Base-by-base conservation (phyloP, 2,329 filamentous ascomycete species). In the Fusarium sp. region DNA sequence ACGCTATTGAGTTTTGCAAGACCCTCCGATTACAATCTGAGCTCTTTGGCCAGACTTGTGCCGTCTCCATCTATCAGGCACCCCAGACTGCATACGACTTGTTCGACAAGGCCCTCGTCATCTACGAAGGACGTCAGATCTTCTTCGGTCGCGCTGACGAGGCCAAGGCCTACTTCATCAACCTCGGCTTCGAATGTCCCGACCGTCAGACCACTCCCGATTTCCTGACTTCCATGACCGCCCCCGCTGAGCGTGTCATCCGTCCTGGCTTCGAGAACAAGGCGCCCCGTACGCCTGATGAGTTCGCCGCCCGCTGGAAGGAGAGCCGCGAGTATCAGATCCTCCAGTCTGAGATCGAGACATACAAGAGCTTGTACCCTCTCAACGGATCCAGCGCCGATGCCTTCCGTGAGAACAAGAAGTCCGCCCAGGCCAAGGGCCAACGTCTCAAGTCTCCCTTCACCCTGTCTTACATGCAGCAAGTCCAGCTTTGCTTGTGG, bases 61-160 rank as follows among this genome's bases (percentile, higher is more conserved):
- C 73, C 4, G 74, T 78, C 10, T 75, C 76, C 0, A 74, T 92
- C 2, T 92, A 92, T 52, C 90, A 92, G 73, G 89, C 89, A 1
- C 85, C 86, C n/a, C 85, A 88, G 68, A 78, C 81, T 7, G 86
- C 86, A 1, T 89, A 88, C 68, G 86, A 89, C 39, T 75, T 88
- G 3, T 92, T 92, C 67, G 90, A 92, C 78, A 92, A 92, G 74
- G 90, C 89, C 0, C 81, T 90, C 2, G 82, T 92, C 1, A 83
- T 92, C 2, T 90, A 92, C 73, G 87, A 91, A 69, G 90, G 90
- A 7, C 86, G 87, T 46, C 89, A 91, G 72, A 88, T 91, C 58
- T 92, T 85, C 78, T 92, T 90, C 66, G 91, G 90, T 5, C 81
- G 79, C 2, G 84, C 84, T 0, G 80, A 83, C 6, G 80, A 86